These are phyloP conservation scores for Leccinellum luteum DNA, from an alignment of 768 basidiomycete species.

Conservation along the genomic window DNA sequence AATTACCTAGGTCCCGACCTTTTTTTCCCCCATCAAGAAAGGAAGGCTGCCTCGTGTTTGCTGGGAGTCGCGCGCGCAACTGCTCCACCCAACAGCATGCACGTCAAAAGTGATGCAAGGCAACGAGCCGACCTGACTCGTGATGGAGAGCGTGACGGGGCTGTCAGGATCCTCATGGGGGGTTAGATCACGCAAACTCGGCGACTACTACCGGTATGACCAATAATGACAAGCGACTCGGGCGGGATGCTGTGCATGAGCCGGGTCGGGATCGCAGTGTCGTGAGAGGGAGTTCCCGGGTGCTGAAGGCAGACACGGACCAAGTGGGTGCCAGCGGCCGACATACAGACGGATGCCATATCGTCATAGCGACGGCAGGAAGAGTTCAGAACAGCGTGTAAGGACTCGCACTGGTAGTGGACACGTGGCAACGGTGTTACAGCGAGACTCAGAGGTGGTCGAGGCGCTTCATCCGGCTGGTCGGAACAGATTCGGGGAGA, in stretches of 20 bases:
- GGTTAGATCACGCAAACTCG: not conserved
- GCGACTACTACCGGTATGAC: not conserved
- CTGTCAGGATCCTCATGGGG: not conserved
- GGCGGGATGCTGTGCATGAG: not conserved
- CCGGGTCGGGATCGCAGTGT: not conserved
- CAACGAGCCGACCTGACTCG: not conserved
- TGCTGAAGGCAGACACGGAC: not conserved
- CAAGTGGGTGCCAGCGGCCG: not conserved
- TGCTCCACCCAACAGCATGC: not conserved
- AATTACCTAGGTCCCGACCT: conserved; percentile 1
- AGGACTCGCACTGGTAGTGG: no score
- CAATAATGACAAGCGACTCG: not conserved
- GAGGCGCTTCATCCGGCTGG: not conserved
- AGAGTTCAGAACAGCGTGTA: not conserved
- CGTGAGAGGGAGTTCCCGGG: not conserved
- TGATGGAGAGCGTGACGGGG: not conserved
- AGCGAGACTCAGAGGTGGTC: not conserved
- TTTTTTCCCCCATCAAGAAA: conserved; percentile 6
- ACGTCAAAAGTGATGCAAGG: not conserved
- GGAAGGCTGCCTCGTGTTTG: conserved; percentile 19
- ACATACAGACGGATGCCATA: not conserved
- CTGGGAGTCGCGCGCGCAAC: not conserved
- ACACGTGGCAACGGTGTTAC: not conserved
- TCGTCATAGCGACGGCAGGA: conserved; percentile 8
- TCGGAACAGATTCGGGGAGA: not conserved